phyloP scores from a whole-genome alignment of 805 yeast genomes.

The Teunomyces tritomae region DNA sequence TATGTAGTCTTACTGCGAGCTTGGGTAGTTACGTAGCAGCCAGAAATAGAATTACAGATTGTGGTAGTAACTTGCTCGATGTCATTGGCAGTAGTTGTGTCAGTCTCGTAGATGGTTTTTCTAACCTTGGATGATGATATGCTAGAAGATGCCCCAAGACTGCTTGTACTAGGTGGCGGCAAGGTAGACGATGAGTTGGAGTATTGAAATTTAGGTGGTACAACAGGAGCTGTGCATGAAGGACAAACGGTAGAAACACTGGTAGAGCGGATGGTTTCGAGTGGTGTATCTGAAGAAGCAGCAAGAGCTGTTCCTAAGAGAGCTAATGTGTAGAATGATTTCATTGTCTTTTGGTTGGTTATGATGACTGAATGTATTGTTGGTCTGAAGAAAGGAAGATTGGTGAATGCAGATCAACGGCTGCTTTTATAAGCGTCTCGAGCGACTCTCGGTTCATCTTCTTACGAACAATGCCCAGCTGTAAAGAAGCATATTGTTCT shows the following conservation, averaged over 20 bases:
- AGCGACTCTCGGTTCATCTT: neutral
- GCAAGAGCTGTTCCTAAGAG: constrained; percentile 6
- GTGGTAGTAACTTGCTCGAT: constrained; percentile 23
- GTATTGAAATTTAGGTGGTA: constrained; percentile 11
- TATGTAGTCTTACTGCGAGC: constrained; percentile 29
- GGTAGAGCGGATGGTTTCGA: constrained; percentile 7
- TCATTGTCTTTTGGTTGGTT: neutral
- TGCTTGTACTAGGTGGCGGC: neutral
- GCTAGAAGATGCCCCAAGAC: neutral
- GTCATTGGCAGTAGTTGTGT: constrained; percentile 21
- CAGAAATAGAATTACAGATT: constrained; percentile 26
- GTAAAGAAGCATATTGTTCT: neutral
- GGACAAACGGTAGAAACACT: constrained; percentile 8
- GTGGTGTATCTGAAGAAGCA: constrained; percentile 2
- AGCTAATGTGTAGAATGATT: constrained; percentile 4
- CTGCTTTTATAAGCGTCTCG: neutral
- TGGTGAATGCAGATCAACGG: neutral
- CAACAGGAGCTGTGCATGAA: constrained; percentile 5
- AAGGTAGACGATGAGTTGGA: constrained; percentile 7
- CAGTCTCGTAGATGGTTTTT: constrained; percentile 20
- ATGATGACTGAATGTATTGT: neutral
- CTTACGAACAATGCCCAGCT: neutral
- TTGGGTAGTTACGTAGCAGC: constrained; percentile 36
- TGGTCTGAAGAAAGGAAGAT: neutral
- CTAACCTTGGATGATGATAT: constrained; percentile 6